A percentile compares a stretch with the other conserved stretches of the same genome.
These are phyloP conservation scores for Daldinia sp. DNA, from an alignment of 2,329 filamentous ascomycete species.

Conservation along the genomic window DNA sequence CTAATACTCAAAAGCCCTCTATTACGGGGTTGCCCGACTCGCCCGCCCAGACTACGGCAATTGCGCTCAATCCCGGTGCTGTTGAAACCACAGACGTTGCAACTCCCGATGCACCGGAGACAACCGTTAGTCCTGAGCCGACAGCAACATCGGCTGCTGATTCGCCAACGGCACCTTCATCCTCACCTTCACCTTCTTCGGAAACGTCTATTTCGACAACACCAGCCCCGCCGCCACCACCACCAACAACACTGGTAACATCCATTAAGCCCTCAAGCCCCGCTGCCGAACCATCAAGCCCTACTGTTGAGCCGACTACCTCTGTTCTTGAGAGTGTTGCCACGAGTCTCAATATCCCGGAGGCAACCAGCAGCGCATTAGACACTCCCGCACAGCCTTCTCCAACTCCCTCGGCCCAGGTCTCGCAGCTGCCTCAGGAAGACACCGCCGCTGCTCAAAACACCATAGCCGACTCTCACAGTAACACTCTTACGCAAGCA, in stretches of 20 bases:
- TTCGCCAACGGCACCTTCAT: constrained; percentile 8
- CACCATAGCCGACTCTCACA: constrained; percentile 22
- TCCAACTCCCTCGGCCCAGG: constrained; percentile 17
- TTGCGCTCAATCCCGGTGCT: constrained; percentile 29
- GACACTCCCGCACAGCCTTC: constrained; percentile 17
- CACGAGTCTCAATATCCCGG: constrained; percentile 39
- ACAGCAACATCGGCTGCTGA: constrained; percentile 29
- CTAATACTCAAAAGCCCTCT: constrained; percentile 6
- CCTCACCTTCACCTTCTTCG: constrained; percentile 40
- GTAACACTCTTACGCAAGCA: constrained; percentile 42
- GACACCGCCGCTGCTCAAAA: constrained; percentile 16
- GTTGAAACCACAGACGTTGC: constrained; percentile 22
- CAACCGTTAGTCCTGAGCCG: constrained; percentile 21
- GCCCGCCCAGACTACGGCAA: constrained; percentile 28
- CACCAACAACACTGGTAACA: not conserved
- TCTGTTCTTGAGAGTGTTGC: constrained; percentile 43
- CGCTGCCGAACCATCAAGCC: not conserved
- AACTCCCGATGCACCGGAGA: constrained; percentile 16
- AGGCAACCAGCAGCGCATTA: constrained; percentile 25
- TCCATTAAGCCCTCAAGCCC: not conserved
- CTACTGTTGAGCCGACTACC: not conserved
- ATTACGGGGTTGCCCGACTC: constrained; percentile 17
- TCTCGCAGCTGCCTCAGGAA: constrained; percentile 24
- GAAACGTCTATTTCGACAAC: constrained; percentile 37
- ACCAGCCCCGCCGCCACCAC: not conserved